A percentile compares a stretch with the other conserved stretches of the same genome.
These are phyloP conservation scores for Pleoardoris graminearum DNA, from an alignment of 2,329 filamentous ascomycete species.

Conservation along the genomic window DNA sequence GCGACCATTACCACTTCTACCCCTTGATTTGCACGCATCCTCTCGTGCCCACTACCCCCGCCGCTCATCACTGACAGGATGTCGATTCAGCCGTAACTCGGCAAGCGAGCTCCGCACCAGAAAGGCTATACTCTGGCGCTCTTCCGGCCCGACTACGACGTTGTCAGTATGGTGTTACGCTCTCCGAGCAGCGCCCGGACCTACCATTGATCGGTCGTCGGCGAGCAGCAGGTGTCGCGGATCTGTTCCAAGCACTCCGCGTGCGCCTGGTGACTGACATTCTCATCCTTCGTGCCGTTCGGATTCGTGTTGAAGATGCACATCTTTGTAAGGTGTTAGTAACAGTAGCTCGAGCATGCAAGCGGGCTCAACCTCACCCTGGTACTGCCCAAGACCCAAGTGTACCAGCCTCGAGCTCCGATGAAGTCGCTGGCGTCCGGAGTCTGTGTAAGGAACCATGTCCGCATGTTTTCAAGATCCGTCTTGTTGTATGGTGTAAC, in stretches of 20 bases:
- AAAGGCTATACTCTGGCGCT: neutral
- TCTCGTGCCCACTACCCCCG: neutral
- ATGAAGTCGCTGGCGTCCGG: neutral
- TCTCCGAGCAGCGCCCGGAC: neutral
- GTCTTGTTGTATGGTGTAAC: conserved; percentile 1
- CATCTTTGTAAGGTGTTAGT: neutral
- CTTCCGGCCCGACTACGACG: neutral
- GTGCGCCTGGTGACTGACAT: neutral
- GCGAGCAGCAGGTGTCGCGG: conserved; percentile 5
- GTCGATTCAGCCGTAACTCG: neutral
- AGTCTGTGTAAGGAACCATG: neutral
- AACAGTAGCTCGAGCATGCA: neutral
- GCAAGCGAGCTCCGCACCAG: neutral
- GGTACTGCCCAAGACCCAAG: neutral
- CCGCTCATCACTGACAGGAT: neutral
- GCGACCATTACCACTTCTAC: neutral
- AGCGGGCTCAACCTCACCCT: neutral
- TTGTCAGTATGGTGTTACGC: neutral
- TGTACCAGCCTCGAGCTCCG: neutral
- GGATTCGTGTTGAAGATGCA: conserved; percentile 6
- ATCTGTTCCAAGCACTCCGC: neutral
- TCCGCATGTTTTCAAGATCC: neutral
- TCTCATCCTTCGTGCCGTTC: conserved; percentile 1
- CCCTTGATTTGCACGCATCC: neutral
- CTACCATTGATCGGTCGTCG: conserved; percentile 1